Evolutionary conservation across 345 rosid species (phyloP).

Genomic region (Clarkia xantiana): DNA sequence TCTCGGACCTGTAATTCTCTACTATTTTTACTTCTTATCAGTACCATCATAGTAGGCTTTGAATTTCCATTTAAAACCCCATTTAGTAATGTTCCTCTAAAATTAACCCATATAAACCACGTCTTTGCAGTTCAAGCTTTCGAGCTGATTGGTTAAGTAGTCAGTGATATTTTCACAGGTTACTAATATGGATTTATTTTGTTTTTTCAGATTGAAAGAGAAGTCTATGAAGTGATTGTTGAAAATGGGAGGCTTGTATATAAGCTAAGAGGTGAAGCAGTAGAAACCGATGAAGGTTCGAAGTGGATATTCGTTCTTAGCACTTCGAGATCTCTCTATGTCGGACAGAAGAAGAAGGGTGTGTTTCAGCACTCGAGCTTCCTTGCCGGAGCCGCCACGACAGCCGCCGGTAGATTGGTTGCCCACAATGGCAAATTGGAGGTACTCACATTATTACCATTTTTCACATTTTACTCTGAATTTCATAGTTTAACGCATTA

Average conservation of each 20-base stretch:
- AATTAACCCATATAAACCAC: no score
- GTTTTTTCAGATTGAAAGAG: slow-evolving; percentile 34
- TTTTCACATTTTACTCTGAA: no score
- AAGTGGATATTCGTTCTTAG: slow-evolving; percentile 67
- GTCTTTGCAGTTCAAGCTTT: no score
- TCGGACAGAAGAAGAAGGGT: slow-evolving; percentile 57
- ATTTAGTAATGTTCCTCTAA: no score
- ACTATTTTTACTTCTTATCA: neutral
- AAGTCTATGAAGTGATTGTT: slow-evolving; percentile 36
- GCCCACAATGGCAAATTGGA: slow-evolving; percentile 38
- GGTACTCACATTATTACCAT: slow-evolving; percentile 22
- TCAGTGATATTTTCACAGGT: no score
- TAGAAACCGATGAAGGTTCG: slow-evolving; percentile 29
- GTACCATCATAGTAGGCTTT: no score
- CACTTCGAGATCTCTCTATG: slow-evolving; percentile 40
- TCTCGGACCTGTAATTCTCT: slow-evolving; percentile 44
- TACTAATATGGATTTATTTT: neutral
- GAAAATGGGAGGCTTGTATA: slow-evolving; percentile 36
- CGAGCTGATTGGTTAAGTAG: no score
- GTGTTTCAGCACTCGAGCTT: slow-evolving; percentile 62
- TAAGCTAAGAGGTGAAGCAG: slow-evolving; percentile 14
- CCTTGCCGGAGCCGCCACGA: slow-evolving; percentile 54
- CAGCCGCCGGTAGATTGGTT: slow-evolving; percentile 56
- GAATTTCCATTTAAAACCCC: no score
- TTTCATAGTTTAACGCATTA: no score